phyloP scores from a whole-genome alignment of 805 yeast genomes.

The Lachancea thermotolerans region DNA sequence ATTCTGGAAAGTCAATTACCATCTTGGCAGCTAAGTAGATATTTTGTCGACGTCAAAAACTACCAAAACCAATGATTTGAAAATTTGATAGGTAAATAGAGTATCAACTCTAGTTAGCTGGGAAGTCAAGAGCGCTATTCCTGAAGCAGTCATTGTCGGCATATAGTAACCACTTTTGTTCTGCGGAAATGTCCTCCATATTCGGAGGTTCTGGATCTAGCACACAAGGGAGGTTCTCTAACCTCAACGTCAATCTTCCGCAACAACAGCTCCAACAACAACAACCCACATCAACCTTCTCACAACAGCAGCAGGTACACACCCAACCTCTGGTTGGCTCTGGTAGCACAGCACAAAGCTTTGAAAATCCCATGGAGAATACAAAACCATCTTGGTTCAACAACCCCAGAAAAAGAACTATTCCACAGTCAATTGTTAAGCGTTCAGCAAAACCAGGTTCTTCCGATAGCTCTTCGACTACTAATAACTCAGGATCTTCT shows the following conservation, averaged over 20 bases:
- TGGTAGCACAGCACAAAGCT: slow-evolving; percentile 12
- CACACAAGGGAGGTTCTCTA: slow-evolving; percentile 16
- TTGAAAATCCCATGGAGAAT: slow-evolving; percentile 31
- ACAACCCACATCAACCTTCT: slow-evolving; percentile 17
- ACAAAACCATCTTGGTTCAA: slow-evolving; percentile 34
- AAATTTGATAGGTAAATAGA: too few species aligned
- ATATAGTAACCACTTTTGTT: too few species aligned
- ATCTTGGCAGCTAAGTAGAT: too few species aligned
- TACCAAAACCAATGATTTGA: too few species aligned
- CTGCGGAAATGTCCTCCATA: slow-evolving; percentile 5
- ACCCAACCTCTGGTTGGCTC: slow-evolving; percentile 4
- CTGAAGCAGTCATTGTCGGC: too few species aligned
- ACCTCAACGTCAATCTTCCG: slow-evolving; percentile 18
- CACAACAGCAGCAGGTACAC: slow-evolving; percentile 26
- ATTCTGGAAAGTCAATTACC: too few species aligned
- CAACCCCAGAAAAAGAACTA: slow-evolving; percentile 39
- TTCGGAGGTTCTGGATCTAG: slow-evolving; percentile 10
- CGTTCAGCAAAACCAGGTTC: slow-evolving; percentile 30
- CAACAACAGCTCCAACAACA: slow-evolving; percentile 19
- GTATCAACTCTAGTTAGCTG: too few species aligned
- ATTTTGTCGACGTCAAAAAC: too few species aligned
- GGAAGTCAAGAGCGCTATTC: too few species aligned
- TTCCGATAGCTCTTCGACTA: slow-evolving; percentile 18
- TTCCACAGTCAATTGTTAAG: slow-evolving; percentile 43
- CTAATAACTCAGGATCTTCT: slow-evolving; percentile 16